These are phyloP conservation scores for Keithomyces neogunnii DNA, from an alignment of 2,329 filamentous ascomycete genomes.

Conservation along the genomic window DNA sequence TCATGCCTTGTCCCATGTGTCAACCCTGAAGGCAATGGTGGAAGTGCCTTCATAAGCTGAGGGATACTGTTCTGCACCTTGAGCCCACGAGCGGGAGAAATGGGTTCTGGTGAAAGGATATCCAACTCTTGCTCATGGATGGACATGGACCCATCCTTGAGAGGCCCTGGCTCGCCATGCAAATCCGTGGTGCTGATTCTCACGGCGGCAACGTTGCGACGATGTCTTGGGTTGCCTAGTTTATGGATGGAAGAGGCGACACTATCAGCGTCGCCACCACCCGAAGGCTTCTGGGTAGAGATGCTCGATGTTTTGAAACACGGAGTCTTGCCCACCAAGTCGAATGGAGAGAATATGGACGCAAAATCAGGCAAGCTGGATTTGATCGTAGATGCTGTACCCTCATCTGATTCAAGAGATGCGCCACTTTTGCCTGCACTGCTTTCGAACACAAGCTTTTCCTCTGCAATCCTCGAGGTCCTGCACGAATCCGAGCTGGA, in stretches of 20 bases:
- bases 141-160: constrained; percentile 1
- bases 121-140: constrained; percentile 14
- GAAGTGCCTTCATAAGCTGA: constrained; percentile 43
- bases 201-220: constrained; percentile 17
- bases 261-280: neutral
- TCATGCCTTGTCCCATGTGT: constrained; percentile 1
- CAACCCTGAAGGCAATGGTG: constrained; percentile 31
- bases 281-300: neutral
- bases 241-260: neutral
- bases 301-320: constrained; percentile 12
- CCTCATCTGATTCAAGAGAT: neutral
- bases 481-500: neutral
- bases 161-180: constrained; percentile 3
- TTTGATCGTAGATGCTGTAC: constrained; percentile 11
- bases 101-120: constrained; percentile 38
- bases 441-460: neutral
- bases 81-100: constrained; percentile 36
- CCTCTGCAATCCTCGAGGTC: neutral
- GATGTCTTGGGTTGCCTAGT: constrained; percentile 12
- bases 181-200: constrained; percentile 12
- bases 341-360: constrained; percentile 20
- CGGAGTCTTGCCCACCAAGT: constrained; percentile 16
- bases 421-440: neutral
- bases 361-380: constrained; percentile 18
- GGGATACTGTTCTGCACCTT: constrained; percentile 41